These are phyloP conservation scores for Musa beccarii DNA, from an alignment of 176 grass and related monocot genomes.

Conservation along the genomic window DNA sequence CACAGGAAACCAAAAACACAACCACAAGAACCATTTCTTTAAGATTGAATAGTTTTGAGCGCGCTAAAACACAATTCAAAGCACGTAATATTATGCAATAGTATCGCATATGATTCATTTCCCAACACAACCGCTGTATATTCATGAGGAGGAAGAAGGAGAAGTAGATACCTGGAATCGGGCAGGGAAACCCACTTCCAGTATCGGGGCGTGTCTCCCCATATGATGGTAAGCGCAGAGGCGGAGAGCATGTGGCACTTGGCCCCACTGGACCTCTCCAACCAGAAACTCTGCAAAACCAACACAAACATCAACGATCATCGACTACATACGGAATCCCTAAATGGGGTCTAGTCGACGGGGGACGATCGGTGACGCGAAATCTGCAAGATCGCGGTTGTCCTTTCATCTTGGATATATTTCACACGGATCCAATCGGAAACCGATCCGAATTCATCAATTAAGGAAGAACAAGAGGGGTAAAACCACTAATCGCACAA, in stretches of 20 bases:
- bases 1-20: background rate
- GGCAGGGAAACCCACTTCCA: conserved; percentile 40
- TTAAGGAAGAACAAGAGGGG: background rate
- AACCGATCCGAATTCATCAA: background rate
- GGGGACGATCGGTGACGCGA: background rate
- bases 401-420: background rate
- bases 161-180: conserved; percentile 32
- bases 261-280: conserved; percentile 36
- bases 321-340: background rate
- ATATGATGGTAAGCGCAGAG: conserved; percentile 21
- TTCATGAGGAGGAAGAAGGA: background rate
- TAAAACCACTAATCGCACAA: background rate
- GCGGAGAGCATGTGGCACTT: conserved; percentile 48
- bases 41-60: too few species aligned
- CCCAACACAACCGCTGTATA: background rate
- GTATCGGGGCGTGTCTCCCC: conserved; percentile 23
- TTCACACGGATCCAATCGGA: too few species aligned
- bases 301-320: background rate
- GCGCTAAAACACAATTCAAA: too few species aligned
- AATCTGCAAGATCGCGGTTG: background rate
- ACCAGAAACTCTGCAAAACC: conserved; percentile 29
- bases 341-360: background rate
- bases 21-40: too few species aligned
- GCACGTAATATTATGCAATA: too few species aligned
- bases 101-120: background rate